These are phyloP conservation scores for Eremomyces bilateralis DNA, from an alignment of 495 filamentous ascomycete species.

Conservation along the genomic window DNA sequence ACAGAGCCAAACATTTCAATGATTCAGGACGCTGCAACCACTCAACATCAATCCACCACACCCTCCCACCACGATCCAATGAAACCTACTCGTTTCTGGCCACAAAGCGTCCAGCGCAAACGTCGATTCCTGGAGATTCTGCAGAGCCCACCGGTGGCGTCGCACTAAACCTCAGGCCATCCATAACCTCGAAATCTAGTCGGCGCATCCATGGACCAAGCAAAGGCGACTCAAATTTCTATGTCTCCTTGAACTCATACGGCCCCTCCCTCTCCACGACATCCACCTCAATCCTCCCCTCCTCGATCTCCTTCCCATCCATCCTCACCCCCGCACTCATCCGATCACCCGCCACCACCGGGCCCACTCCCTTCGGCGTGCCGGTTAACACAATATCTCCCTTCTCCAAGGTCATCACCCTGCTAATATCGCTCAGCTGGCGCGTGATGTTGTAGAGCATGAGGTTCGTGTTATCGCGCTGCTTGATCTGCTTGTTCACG, in stretches of 20 bases:
- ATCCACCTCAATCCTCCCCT: slow-evolving; percentile 63
- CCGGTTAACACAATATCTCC: slow-evolving; percentile 88
- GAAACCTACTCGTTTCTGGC: no score
- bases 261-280: slow-evolving; percentile 43
- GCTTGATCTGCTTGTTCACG: slow-evolving; percentile 51
- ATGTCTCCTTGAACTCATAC: slow-evolving; percentile 41
- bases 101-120: no score
- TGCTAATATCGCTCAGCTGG: slow-evolving; percentile 70
- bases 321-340: slow-evolving; percentile 73
- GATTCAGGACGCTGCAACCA: no score
- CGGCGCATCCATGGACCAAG: no score
- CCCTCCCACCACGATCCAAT: no score
- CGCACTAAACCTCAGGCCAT: no score
- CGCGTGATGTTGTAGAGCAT: slow-evolving; percentile 88
- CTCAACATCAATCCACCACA: no score
- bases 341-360: slow-evolving; percentile 65
- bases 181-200: no score
- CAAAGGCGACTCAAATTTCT: no score
- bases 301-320: slow-evolving; percentile 62
- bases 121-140: no score
- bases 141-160: no score
- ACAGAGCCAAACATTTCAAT: no score
- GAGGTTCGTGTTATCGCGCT: slow-evolving; percentile 67
- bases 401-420: slow-evolving; percentile 80
- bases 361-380: slow-evolving; percentile 88